phyloP scores from a whole-genome alignment of 805 yeast species.

The Barnettozyma sucrosica region DNA sequence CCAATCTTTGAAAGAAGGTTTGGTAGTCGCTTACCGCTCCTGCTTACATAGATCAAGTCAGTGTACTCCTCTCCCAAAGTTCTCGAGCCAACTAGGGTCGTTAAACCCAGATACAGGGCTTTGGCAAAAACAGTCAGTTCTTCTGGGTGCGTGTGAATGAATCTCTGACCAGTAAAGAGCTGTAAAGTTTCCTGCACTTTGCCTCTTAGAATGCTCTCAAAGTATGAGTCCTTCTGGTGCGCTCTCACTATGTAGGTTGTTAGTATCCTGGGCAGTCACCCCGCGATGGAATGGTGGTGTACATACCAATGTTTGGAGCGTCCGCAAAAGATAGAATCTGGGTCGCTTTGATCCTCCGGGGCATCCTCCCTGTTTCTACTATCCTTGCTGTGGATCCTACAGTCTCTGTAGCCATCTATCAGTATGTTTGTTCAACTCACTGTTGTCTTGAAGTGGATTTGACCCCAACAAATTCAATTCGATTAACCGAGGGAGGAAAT shows the following conservation, averaged over 20 bases:
- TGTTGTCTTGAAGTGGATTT: not conserved
- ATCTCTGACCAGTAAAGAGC: conserved; percentile 54
- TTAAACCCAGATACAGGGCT: conserved; percentile 59
- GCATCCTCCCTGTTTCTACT: not conserved
- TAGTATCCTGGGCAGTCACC: not conserved
- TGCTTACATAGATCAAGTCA: conserved; percentile 61
- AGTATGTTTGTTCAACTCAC: not conserved
- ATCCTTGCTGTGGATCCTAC: not conserved
- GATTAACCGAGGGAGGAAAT: not conserved
- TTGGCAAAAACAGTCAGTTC: conserved; percentile 56
- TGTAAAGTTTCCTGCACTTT: conserved; percentile 54
- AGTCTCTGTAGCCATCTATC: not conserved
- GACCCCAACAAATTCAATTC: not conserved
- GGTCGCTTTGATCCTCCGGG: not conserved
- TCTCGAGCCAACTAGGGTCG: conserved; percentile 70
- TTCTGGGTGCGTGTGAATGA: conserved; percentile 55
- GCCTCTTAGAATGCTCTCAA: conserved; percentile 47
- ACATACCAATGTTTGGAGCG: conserved; percentile 78
- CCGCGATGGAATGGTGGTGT: not conserved
- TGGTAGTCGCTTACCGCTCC: conserved; percentile 48
- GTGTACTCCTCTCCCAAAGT: conserved; percentile 95
- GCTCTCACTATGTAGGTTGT: conserved; percentile 55
- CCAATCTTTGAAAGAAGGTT: conserved; percentile 41
- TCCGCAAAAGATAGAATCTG: conserved; percentile 60
- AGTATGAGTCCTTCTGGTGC: conserved; percentile 81